Evolutionary conservation across 768 basidiomycete species (phyloP), one percentile per base, ranked within the genome.

Genomic region (Boletus rufocinnamomeus): DNA sequence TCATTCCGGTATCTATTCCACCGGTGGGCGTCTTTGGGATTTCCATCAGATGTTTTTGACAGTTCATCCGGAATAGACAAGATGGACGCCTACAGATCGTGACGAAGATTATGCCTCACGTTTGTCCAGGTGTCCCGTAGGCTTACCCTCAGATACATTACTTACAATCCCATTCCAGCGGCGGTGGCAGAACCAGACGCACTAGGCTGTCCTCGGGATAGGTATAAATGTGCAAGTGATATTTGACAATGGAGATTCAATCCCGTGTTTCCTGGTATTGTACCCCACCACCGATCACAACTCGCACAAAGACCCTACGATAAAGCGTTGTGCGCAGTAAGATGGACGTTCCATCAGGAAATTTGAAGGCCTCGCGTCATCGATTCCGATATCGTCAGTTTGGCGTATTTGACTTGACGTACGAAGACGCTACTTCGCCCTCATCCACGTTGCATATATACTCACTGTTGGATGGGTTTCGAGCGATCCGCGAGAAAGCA

Each of bases 401-500:
- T 25, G 68, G 70, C 32, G 59, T 71, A 17, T 70, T 68, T 44
- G 59, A 64, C 46, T 13, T 71, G 34, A 51, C 51, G 2, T 70
- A 68, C 32, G 68, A 71, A 59, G 62, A 62, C 8, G 0, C 46
- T n/a, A 8, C 35, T 2, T 32, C 52, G 13, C 37, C 41, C 32
- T 45, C 54, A 3, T 43, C 30, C 23, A 38, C 21, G n/a, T 41
- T 14, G 28, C 48, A 44, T 49, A 28, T 59, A 44, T 34, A 25
- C 32, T 28, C 54, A 11, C 32, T 63, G 14, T 45, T 50, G 52
- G 51, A 60, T 30, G 27, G 8, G 19, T 25, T 46, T 32, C 11
- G 21, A 32, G 40, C 52, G 1, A 27, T 67, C 21, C 19, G 19
- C 48, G 19, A 46, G 17, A 57, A 50, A 3, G 52, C 35, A 2